Conservation (phyloP, 108 stramenopile genomes). For the Discostella stelligeroides region DNA sequence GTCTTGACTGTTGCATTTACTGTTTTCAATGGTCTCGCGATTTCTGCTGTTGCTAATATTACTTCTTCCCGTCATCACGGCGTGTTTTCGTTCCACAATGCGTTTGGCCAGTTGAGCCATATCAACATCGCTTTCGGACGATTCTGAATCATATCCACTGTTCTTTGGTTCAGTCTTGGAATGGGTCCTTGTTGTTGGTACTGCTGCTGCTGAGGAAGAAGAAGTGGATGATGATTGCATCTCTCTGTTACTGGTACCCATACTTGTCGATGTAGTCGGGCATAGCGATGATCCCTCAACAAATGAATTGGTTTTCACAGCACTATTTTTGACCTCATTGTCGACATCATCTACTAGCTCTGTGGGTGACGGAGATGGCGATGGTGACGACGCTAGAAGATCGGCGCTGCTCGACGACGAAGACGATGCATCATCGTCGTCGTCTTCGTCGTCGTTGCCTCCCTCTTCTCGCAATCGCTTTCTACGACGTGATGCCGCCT, state of each 20-base stretch:
- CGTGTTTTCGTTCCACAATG: neutral
- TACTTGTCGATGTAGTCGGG: too few species aligned
- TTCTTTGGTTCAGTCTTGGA: neutral
- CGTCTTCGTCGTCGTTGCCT: neutral
- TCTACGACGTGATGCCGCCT: neutral
- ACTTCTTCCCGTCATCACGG: neutral
- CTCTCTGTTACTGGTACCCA: too few species aligned
- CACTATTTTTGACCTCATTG: too few species aligned
- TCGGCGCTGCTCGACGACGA: conserved; percentile 9
- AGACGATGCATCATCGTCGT: conserved; percentile 1
- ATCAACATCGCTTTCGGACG: neutral
- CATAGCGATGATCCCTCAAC: too few species aligned
- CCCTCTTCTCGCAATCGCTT: too few species aligned
- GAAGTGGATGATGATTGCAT: too few species aligned
- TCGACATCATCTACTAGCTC: too few species aligned
- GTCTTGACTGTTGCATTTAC: neutral
- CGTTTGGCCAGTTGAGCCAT: neutral
- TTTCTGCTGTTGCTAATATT: too few species aligned
- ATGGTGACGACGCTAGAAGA: conserved; percentile 1
- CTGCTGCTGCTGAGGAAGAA: too few species aligned
- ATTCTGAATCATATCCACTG: neutral
- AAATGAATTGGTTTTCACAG: too few species aligned
- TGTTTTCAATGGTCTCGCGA: neutral
- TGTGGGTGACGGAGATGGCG: too few species aligned
- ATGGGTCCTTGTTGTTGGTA: neutral